Evolutionary conservation across 2,329 filamentous ascomycete genomes (phyloP).

Genomic region (Ophiostoma australiae): DNA sequence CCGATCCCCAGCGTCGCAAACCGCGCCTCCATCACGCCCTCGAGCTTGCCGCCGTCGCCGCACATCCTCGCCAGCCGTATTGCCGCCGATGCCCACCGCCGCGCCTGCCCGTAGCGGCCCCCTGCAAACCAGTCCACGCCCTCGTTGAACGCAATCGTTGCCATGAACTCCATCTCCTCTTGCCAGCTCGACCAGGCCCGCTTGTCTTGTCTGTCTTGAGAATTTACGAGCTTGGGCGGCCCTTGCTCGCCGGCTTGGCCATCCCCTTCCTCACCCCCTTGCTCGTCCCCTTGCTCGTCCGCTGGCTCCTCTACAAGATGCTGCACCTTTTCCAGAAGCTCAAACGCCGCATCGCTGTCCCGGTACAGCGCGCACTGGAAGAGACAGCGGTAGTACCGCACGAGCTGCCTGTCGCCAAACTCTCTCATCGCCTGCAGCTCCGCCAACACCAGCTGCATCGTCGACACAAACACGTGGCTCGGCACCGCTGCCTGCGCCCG

Average conservation of each 20-base stretch:
- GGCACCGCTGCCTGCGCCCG: conserved; percentile 42
- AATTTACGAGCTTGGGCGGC: conserved; percentile 47
- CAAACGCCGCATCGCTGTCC: conserved; percentile 52
- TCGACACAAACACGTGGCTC: conserved; percentile 42
- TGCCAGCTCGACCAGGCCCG: background rate
- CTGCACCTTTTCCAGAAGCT: conserved; percentile 60
- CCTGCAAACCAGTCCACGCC: conserved; percentile 60
- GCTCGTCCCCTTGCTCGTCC: conserved; percentile 27
- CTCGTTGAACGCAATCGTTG: conserved; percentile 63
- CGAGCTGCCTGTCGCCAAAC: conserved; percentile 56
- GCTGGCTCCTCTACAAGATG: conserved; percentile 41
- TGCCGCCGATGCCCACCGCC: conserved; percentile 59
- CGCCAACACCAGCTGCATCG: conserved; percentile 64
- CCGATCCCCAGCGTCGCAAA: conserved; percentile 40
- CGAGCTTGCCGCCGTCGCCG: conserved; percentile 49
- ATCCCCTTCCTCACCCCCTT: background rate
- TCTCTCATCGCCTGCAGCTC: conserved; percentile 55
- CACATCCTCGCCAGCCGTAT: conserved; percentile 57
- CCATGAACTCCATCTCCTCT: conserved; percentile 72
- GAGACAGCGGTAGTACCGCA: conserved; percentile 73
- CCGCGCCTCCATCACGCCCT: conserved; percentile 42
- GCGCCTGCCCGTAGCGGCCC: conserved; percentile 51
- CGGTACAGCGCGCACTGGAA: conserved; percentile 62
- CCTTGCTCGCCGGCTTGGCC: conserved; percentile 27
- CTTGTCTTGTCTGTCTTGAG: background rate